Base-by-base conservation (phyloP, 2,329 filamentous ascomycete genomes). In the Trichoderma polysporum region DNA sequence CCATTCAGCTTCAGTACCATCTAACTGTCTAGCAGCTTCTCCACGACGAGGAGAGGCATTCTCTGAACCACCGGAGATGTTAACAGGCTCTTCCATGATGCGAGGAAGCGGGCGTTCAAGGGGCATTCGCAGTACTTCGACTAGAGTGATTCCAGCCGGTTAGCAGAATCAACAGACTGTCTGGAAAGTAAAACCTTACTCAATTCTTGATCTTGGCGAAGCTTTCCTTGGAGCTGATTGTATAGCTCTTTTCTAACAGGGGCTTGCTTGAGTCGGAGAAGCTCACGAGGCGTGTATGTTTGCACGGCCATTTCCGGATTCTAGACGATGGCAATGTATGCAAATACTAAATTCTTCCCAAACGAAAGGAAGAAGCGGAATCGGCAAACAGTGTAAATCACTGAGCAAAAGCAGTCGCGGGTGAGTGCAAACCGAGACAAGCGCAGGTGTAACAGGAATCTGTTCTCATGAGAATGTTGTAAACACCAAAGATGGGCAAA, bases 251-350 rank as follows among this genome's bases (percentile, higher is more conserved):
- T 69, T n/a, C 68, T 65, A 17, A 72, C 70, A 53, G 74, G 71
- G n/a, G 47, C 45, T 35, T 75, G 69, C 67, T 74, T 74, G 65
- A 80, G 70, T 53, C 71, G 72, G 52, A 85, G 74, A n/a, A 86
- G 76, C 73, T 86, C 81, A 39, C 75, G 72, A 59, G 80, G 73
- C 9, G 77, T 79, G 70, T 86, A 86, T 12, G 72, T 79, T 50
- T 76, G 77, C 13, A 77, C 75, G 63, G 75, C 74, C 83, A 85
- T 85, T 63, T 74, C 73, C 73, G 73, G 62, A 54, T 73, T 68
- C 27, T 9, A 13, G 68, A 80, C 71, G 69, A 78, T 79, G 69
- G 77, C 79, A 69, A 82, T 81, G 76, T 74, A 74, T 79, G 80
- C 29, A 77, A 77, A 39, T 78, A 77, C 71, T 77, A 76, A 33